A percentile compares a stretch with the other conserved stretches of the same genome.
These are phyloP conservation scores for Colletotrichum musae DNA, from an alignment of 2,329 filamentous ascomycete genomes.

Conservation along the genomic window DNA sequence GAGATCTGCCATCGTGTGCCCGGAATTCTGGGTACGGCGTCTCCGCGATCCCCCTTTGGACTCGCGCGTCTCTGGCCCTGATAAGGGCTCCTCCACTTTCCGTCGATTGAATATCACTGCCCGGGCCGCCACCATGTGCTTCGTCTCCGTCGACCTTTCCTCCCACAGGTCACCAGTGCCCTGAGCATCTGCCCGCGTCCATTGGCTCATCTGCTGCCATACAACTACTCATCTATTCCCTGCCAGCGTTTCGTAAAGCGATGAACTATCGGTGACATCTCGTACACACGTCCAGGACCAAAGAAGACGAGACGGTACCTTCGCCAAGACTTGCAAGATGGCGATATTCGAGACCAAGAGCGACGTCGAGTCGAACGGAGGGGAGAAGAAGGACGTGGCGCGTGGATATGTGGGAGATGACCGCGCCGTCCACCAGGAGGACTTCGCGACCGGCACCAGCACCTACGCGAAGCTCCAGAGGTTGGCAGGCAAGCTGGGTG, in stretches of 20 bases:
- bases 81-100: slow-evolving; percentile 41
- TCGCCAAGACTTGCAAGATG: slow-evolving; percentile 3
- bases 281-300: not conserved
- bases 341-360: slow-evolving; percentile 37
- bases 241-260: slow-evolving; percentile 3
- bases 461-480: slow-evolving; percentile 64
- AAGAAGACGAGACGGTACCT: slow-evolving; percentile 2
- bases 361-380: slow-evolving; percentile 34
- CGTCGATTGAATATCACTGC: slow-evolving; percentile 36
- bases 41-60: slow-evolving; percentile 12
- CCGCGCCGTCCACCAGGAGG: slow-evolving; percentile 22
- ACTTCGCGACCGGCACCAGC: slow-evolving; percentile 36
- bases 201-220: not conserved
- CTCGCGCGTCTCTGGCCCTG: slow-evolving; percentile 19
- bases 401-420: slow-evolving; percentile 26
- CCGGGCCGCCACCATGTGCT: slow-evolving; percentile 27
- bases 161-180: slow-evolving; percentile 21
- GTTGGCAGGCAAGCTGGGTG: slow-evolving; percentile 74
- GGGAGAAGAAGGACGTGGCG: slow-evolving; percentile 34
- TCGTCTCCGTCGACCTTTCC: slow-evolving; percentile 12
- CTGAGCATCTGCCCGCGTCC: slow-evolving; percentile 23
- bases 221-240: not conserved
- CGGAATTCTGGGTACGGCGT: slow-evolving; percentile 26
- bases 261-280: slow-evolving; percentile 29
- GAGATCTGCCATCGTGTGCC: slow-evolving; percentile 10